These are phyloP conservation scores for Coemansia sp. DNA, from an alignment of 192 early-diverging fungal species.

Conservation along the genomic window DNA sequence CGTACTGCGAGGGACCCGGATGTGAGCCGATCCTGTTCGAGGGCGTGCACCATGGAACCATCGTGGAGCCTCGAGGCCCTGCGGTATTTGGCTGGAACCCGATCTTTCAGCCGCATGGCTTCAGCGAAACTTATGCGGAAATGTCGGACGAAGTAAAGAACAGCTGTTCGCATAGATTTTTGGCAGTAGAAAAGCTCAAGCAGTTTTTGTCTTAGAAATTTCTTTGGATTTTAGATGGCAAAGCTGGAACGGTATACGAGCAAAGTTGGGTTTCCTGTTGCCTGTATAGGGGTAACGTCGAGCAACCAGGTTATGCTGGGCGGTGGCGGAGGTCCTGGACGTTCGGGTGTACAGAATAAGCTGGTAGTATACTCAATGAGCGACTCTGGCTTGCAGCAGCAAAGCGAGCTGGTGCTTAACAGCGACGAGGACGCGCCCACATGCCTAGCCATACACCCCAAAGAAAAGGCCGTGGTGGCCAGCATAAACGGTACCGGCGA, in stretches of 20 bases:
- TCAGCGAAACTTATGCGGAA: constrained; percentile 76
- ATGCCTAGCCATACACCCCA: constrained; percentile 76
- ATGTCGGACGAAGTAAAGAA: constrained; percentile 85
- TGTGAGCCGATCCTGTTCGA: constrained; percentile 85
- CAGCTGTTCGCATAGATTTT: constrained; percentile 82
- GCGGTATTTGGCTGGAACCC: constrained; percentile 95
- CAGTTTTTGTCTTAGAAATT: constrained; percentile 20
- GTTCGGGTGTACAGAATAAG: constrained; percentile 84
- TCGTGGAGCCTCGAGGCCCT: constrained; percentile 84
- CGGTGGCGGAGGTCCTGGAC: constrained; percentile 83
- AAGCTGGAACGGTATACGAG: constrained; percentile 15
- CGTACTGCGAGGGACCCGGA: constrained; percentile 77
- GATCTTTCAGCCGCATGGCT: constrained; percentile 84
- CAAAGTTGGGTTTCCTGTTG: constrained; percentile 61
- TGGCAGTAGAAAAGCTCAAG: constrained; percentile 71
- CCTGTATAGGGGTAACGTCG: constrained; percentile 58
- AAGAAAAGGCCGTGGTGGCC: constrained; percentile 60
- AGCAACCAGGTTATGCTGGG: constrained; percentile 64
- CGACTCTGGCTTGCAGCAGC: constrained; percentile 16
- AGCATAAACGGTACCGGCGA: constrained; percentile 70
- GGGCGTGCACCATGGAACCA: constrained; percentile 74
- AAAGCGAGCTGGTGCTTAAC: constrained; percentile 48
- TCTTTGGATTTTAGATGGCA: constrained; percentile 14
- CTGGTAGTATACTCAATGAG: constrained; percentile 63
- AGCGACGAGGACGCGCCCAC: constrained; percentile 81